phyloP scores from a whole-genome alignment of 495 filamentous ascomycete genomes.

The Penicillium soppii region DNA sequence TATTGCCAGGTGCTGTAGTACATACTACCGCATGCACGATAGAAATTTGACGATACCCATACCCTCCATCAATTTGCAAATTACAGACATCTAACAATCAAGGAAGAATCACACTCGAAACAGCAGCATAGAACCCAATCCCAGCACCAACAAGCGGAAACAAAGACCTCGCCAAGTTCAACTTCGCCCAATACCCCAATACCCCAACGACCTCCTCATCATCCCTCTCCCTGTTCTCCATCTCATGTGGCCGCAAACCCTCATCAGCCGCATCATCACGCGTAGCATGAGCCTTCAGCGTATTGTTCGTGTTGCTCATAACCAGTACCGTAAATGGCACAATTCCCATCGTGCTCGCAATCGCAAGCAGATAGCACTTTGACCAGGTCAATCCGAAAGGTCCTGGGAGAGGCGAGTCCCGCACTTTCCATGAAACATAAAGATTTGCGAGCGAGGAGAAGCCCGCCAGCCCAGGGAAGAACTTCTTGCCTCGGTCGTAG shows the following conservation, averaged over 20 bases:
- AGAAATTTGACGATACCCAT: constrained; percentile 7
- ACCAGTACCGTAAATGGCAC: constrained; percentile 31
- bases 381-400: constrained; percentile 11
- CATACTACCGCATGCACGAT: neutral
- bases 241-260: constrained; percentile 18
- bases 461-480: constrained; percentile 20
- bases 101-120: constrained; percentile 1
- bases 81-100: neutral
- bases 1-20: neutral
- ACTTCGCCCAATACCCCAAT: constrained; percentile 18
- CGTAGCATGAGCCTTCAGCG: constrained; percentile 22
- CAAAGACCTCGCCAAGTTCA: constrained; percentile 19
- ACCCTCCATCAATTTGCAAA: neutral
- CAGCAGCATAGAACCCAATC: constrained; percentile 21
- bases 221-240: constrained; percentile 17
- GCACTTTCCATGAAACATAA: constrained; percentile 28
- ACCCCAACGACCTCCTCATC: constrained; percentile 20
- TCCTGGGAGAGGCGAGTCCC: constrained; percentile 7
- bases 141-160: constrained; percentile 22
- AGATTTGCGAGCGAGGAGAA: constrained; percentile 27
- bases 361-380: constrained; percentile 22
- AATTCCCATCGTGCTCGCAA: constrained; percentile 26
- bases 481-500: constrained; percentile 26
- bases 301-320: constrained; percentile 25
- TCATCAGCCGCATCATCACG: constrained; percentile 23